Conservation (phyloP, 768 basidiomycete genomes). For the Pleurotus sapidus region DNA sequence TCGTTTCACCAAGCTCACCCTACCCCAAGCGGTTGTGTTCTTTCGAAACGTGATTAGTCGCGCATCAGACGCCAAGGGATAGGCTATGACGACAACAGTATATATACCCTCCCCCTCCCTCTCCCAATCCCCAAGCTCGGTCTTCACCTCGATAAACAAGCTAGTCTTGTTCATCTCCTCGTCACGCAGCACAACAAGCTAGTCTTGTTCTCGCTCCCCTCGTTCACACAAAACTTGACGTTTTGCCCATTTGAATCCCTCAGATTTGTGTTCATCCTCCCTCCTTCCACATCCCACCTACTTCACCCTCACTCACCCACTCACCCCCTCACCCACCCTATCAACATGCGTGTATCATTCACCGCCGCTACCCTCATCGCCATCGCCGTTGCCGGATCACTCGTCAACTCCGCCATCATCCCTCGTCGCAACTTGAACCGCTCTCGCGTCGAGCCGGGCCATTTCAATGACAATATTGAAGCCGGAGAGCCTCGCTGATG, state of each 20-base stretch:
- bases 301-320: not conserved
- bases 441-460: not conserved
- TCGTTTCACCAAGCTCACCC: constrained; percentile 7
- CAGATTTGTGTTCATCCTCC: constrained; percentile 6
- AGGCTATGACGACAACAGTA: constrained; percentile 2
- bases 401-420: constrained; percentile 8
- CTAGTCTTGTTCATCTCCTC: constrained; percentile 7
- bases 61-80: not conserved
- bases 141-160: constrained; percentile 9
- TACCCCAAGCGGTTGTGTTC: constrained; percentile 2
- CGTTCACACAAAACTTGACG: constrained; percentile 8
- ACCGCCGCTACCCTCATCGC: constrained; percentile 9
- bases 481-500: not conserved
- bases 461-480: constrained; percentile 5
- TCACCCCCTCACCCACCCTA: not conserved
- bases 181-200: constrained; percentile 9
- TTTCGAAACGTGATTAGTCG: constrained; percentile 1
- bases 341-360: constrained; percentile 8
- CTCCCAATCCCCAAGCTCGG: constrained; percentile 6
- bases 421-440: constrained; percentile 5
- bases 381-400: constrained; percentile 4
- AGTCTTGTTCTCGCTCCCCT: constrained; percentile 6
- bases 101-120: not conserved
- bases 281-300: not conserved
- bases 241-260: constrained; percentile 7